These are phyloP conservation scores for Prunus armeniaca DNA, from an alignment of 306 rosid species.

Conservation along the genomic window DNA sequence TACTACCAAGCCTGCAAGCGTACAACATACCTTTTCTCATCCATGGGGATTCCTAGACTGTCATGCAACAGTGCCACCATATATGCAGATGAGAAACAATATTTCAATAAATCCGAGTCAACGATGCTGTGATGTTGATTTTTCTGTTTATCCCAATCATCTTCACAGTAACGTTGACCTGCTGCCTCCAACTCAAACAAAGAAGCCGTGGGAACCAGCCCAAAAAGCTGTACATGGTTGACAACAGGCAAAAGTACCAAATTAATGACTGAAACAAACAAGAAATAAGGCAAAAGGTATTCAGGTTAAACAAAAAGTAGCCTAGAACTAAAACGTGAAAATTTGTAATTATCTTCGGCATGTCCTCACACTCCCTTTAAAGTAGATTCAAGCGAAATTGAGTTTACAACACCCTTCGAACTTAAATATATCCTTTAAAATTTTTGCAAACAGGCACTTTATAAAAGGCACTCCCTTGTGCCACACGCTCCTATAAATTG, in stretches of 20 bases:
- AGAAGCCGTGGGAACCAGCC: slow-evolving; percentile 40
- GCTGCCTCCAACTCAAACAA: slow-evolving; percentile 42
- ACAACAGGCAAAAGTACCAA: not conserved
- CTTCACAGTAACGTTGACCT: slow-evolving; percentile 46
- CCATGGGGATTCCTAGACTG: slow-evolving; percentile 38
- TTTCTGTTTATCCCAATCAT: slow-evolving; percentile 46
- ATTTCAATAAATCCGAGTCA: slow-evolving; percentile 40
- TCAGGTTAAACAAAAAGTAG: not conserved
- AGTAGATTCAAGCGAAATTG: not conserved
- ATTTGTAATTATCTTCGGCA: not conserved
- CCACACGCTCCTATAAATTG: not conserved
- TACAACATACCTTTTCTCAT: slow-evolving; percentile 39
- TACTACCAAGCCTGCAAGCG: not conserved
- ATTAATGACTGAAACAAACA: not conserved
- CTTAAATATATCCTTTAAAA: not conserved
- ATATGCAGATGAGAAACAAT: slow-evolving; percentile 57
- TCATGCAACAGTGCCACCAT: slow-evolving; percentile 46
- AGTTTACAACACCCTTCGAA: not conserved
- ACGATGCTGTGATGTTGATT: slow-evolving; percentile 28
- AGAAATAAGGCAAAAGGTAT: not conserved
- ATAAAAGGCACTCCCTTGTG: not conserved
- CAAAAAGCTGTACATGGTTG: slow-evolving; percentile 37
- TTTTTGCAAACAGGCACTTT: not conserved
- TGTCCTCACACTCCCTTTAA: not conserved
- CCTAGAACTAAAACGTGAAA: not conserved